Base-by-base conservation (phyloP, 225 moss, liverwort and hornwort genomes). In the Polytrichum formosum region DNA sequence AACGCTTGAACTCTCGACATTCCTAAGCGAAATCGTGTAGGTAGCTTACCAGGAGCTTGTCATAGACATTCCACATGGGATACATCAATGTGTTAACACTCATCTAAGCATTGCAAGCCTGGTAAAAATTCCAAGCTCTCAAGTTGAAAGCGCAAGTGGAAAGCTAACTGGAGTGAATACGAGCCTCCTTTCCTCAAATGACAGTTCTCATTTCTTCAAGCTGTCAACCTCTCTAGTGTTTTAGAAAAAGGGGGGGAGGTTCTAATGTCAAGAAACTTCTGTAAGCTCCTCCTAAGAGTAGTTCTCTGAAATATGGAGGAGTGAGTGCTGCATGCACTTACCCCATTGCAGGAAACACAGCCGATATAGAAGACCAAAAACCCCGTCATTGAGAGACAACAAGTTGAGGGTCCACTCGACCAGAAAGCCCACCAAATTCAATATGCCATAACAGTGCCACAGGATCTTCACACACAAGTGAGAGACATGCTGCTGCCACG, bases 321-420 rank as follows among this genome's bases (percentile, higher is more conserved):
- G 46, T 16, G 46, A 46, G 46, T 46, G 3, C 46, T 46, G 13
- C 46, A 46, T 46, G 13, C 46, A 58, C 58, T 58, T 58, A 58
- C 58, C 58, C 20, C 23, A 58, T 21, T 58, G 20, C 23, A 20
- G 20, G 20, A 23, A 58, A 6, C 58, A 58, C 23, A 58, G 23
- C 20, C 58, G 58, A 58, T 23, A 23, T 58, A 58, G 9, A n/a
- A 58, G 20, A 23, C n/a, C 21, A 8, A 22, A 20, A 58, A 23
- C 7, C 8, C 63, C 63, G 18, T 28, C 4, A 28, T 63, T 63
- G 1, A 26, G 63, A 17, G 63, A 22, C 16, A 63, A 28, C 6
- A 63, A 28, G 27, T 63, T 63, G 28, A 63, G 21, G 23, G 28
- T 63, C 63, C 63, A 63, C 26, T 63, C 63, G 26, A 63, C 26